Evolutionary conservation across 805 yeast species (phyloP).

Genomic region (Barnettozyma salicaria): DNA sequence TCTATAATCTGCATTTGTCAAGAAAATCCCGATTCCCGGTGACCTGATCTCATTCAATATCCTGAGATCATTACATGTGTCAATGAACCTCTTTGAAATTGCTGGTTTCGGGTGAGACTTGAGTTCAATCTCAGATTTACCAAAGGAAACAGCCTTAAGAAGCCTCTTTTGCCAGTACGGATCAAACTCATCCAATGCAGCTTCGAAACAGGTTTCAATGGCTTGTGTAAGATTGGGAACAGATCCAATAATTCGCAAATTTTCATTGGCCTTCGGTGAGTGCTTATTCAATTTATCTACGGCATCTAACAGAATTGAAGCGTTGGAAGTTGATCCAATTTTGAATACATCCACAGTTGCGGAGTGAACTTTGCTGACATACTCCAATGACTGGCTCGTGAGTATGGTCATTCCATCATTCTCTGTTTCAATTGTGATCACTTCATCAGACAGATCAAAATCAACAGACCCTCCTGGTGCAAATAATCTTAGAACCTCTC

Average conservation of each 20-base stretch:
- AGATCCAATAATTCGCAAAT: conserved; percentile 47
- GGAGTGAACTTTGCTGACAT: conserved; percentile 56
- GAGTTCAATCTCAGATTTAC: conserved; percentile 52
- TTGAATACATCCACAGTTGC: conserved; percentile 58
- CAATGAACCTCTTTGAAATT: conserved; percentile 50
- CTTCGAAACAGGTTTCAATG: conserved; percentile 62
- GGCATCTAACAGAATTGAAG: conserved; percentile 79
- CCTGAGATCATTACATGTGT: conserved; percentile 54
- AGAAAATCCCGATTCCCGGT: conserved; percentile 57
- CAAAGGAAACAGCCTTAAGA: conserved; percentile 78
- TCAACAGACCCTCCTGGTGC: conserved; percentile 62
- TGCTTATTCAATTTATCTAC: conserved; percentile 56
- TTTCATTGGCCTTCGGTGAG: conserved; percentile 79
- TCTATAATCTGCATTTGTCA: conserved; percentile 53
- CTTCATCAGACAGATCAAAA: conserved; percentile 42
- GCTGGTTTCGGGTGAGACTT: conserved; percentile 17
- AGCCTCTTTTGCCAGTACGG: conserved; percentile 74
- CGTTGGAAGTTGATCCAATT: conserved; percentile 78
- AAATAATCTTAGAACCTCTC: conserved; percentile 59
- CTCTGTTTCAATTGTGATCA: conserved; percentile 41
- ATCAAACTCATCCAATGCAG: conserved; percentile 74
- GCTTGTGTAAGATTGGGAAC: conserved; percentile 49
- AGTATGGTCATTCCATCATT: conserved; percentile 67
- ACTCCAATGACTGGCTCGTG: conserved; percentile 48
- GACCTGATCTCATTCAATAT: conserved; percentile 66